phyloP scores from a whole-genome alignment of 2,329 filamentous ascomycete species.

The Proliferodiscus dingleyae region DNA sequence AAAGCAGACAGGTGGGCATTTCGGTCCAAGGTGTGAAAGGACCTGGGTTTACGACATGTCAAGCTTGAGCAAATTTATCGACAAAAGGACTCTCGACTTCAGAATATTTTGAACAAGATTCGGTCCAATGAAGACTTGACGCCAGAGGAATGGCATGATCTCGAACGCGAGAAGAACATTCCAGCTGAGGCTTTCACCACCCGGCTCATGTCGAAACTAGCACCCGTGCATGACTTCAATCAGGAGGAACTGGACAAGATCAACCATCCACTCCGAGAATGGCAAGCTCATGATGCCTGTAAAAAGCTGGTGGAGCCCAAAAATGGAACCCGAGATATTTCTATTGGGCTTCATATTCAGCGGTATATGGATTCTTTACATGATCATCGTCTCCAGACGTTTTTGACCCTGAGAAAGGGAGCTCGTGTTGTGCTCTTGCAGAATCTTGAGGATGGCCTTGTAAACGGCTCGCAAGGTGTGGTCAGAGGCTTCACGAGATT shows the following conservation, averaged over 20 bases:
- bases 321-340: background rate
- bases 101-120: constrained; percentile 26
- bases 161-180: constrained; percentile 15
- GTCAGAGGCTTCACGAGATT: constrained; percentile 20
- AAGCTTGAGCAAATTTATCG: constrained; percentile 28
- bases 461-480: constrained; percentile 28
- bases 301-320: background rate
- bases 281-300: constrained; percentile 16
- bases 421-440: constrained; percentile 26
- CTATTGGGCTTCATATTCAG: constrained; percentile 1
- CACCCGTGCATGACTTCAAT: constrained; percentile 18
- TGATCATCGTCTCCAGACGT: constrained; percentile 16
- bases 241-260: constrained; percentile 11
- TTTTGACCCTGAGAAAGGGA: constrained; percentile 21
- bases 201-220: constrained; percentile 20
- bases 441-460: constrained; percentile 22
- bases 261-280: constrained; percentile 5
- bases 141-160: constrained; percentile 20
- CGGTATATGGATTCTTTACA: constrained; percentile 13
- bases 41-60: constrained; percentile 20
- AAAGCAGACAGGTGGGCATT: constrained; percentile 27
- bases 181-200: constrained; percentile 16
- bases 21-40: constrained; percentile 22
- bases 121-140: constrained; percentile 17
- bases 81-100: constrained; percentile 24